A percentile compares a stretch with the other conserved stretches of the same genome.
These are phyloP conservation scores for Nemania bipapillata DNA, from an alignment of 2,329 filamentous ascomycete genomes.

Conservation along the genomic window DNA sequence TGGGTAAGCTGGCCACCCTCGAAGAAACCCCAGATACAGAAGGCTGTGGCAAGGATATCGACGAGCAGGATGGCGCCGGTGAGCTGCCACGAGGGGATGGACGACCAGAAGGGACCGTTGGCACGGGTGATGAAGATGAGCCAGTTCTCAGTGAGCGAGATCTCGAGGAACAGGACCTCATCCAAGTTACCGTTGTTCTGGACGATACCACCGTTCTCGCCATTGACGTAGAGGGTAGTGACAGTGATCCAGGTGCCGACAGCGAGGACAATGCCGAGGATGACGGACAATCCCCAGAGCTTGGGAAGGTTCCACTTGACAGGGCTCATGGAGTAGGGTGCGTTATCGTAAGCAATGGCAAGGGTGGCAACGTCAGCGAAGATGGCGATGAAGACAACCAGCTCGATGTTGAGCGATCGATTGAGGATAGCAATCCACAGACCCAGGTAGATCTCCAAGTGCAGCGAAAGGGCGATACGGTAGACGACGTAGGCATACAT, in stretches of 20 bases:
- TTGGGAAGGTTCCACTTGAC: slow-evolving; percentile 97
- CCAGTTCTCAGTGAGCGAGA: slow-evolving; percentile 94
- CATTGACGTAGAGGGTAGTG: slow-evolving; percentile 78
- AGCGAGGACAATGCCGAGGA: slow-evolving; percentile 83
- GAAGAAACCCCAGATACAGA: slow-evolving; percentile 88
- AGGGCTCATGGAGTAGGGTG: slow-evolving; percentile 83
- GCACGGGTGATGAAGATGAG: slow-evolving; percentile 95
- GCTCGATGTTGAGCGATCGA: slow-evolving; percentile 81
- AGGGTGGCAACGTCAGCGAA: slow-evolving; percentile 93
- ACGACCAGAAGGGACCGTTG: slow-evolving; percentile 92
- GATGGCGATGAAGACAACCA: slow-evolving; percentile 94
- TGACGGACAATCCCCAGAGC: slow-evolving; percentile 90
- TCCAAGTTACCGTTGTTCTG: slow-evolving; percentile 88
- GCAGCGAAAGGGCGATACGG: slow-evolving; percentile 90
- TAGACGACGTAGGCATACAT: slow-evolving; percentile 98
- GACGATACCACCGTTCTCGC: slow-evolving; percentile 80
- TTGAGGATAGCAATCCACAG: slow-evolving; percentile 92
- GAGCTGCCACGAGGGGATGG: slow-evolving; percentile 87
- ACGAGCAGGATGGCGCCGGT: slow-evolving; percentile 80
- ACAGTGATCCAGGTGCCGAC: slow-evolving; percentile 88
- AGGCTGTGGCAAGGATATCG: slow-evolving; percentile 84
- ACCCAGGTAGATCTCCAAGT: slow-evolving; percentile 90
- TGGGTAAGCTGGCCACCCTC: slow-evolving; percentile 71
- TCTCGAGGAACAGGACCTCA: slow-evolving; percentile 86
- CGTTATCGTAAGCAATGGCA: slow-evolving; percentile 93